Conservation (phyloP, 2,329 filamentous ascomycete genomes). For the Podosphaera fusca region DNA sequence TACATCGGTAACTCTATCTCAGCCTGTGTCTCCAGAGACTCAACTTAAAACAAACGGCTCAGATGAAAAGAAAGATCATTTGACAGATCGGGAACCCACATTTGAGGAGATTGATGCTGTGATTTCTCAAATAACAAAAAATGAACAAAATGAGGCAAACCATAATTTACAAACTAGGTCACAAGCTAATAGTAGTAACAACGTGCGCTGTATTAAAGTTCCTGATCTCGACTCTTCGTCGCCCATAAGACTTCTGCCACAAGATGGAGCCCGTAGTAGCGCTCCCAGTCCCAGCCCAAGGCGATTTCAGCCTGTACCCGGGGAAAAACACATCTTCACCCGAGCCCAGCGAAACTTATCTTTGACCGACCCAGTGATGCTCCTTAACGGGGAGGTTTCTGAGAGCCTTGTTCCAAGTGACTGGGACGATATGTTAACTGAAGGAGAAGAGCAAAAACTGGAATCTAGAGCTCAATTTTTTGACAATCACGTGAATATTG, state of each 20-base stretch:
- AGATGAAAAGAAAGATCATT: slow-evolving; percentile 4
- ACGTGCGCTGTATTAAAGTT: slow-evolving; percentile 18
- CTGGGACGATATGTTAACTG: slow-evolving; percentile 53
- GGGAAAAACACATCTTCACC: slow-evolving; percentile 24
- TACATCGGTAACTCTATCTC: slow-evolving; percentile 7
- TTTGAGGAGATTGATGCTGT: slow-evolving; percentile 81
- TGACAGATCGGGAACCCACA: slow-evolving; percentile 16
- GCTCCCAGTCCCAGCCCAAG: slow-evolving; percentile 50
- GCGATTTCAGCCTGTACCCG: slow-evolving; percentile 25
- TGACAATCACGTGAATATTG: slow-evolving; percentile 66
- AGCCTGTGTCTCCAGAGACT: slow-evolving; percentile 10
- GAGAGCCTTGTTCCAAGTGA: slow-evolving; percentile 41
- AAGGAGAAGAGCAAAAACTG: slow-evolving; percentile 64
- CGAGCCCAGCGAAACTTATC: background rate
- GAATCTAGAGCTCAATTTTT: slow-evolving; percentile 69
- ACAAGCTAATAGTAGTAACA: slow-evolving; percentile 1
- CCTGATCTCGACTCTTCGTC: slow-evolving; percentile 23
- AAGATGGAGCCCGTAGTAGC: slow-evolving; percentile 37
- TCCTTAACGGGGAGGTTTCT: background rate
- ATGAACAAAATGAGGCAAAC: slow-evolving; percentile 28
- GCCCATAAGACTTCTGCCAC: slow-evolving; percentile 28
- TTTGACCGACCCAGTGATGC: background rate
- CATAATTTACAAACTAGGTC: slow-evolving; percentile 3
- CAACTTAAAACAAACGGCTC: slow-evolving; percentile 7
- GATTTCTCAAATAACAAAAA: slow-evolving; percentile 64